These are phyloP conservation scores for Colletotrichum abscissum DNA, from an alignment of 2,329 filamentous ascomycete species.

Conservation along the genomic window DNA sequence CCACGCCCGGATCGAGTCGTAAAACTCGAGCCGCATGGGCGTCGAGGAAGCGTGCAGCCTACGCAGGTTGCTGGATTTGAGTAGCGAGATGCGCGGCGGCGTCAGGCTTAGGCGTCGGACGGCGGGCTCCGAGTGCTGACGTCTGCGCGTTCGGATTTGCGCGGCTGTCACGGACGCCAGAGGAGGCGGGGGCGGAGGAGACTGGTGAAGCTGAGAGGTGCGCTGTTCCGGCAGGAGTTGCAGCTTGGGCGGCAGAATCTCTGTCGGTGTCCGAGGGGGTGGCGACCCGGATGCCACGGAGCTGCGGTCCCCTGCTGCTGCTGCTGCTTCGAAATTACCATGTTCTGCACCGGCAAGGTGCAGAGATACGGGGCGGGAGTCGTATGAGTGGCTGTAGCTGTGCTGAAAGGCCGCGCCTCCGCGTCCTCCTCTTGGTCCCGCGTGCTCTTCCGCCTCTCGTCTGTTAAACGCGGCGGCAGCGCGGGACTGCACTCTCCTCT, in stretches of 20 bases:
- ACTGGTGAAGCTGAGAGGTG: background rate
- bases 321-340: background rate
- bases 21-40: slow-evolving; percentile 18
- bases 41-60: slow-evolving; percentile 20
- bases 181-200: background rate
- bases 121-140: slow-evolving; percentile 26
- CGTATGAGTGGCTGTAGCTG: background rate
- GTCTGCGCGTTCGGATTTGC: slow-evolving; percentile 10
- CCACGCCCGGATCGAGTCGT: slow-evolving; percentile 33
- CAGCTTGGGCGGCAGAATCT: slow-evolving; percentile 15
- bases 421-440: background rate
- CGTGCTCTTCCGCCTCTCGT: slow-evolving; percentile 16
- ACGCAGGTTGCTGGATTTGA: slow-evolving; percentile 31
- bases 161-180: background rate
- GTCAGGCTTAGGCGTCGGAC: slow-evolving; percentile 18
- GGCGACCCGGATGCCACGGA: slow-evolving; percentile 12
- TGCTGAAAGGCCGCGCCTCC: background rate
- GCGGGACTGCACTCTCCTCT: slow-evolving; percentile 9
- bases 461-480: background rate
- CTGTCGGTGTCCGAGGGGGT: slow-evolving; percentile 21
- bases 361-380: slow-evolving; percentile 7
- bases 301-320: background rate
- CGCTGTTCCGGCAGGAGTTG: slow-evolving; percentile 17
- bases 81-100: slow-evolving; percentile 28
- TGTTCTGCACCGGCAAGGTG: background rate